These are phyloP conservation scores for Ceraceosorus bombacis DNA, from an alignment of 1,284 basidiomycete species.

Conservation along the genomic window DNA sequence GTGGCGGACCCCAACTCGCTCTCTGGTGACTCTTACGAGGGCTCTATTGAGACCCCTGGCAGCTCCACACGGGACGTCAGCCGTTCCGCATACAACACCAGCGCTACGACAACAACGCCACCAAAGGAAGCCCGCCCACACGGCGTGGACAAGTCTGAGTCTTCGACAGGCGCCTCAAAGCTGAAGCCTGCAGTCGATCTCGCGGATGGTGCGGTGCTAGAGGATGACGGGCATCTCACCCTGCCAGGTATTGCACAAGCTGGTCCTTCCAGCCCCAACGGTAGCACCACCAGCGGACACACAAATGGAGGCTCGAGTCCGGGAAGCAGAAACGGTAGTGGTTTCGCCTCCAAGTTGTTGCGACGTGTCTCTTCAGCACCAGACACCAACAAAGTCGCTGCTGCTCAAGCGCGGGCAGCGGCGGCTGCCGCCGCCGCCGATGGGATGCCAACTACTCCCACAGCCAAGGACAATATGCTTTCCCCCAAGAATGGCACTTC, in stretches of 20 bases:
- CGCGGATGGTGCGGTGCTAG: background rate
- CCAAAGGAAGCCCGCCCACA: no score
- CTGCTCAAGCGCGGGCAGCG: conserved; percentile 29
- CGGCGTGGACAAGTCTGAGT: background rate
- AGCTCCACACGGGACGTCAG: conserved; percentile 9
- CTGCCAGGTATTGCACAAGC: conserved; percentile 1
- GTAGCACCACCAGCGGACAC: background rate
- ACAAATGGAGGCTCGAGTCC: background rate
- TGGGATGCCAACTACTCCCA: conserved; percentile 4
- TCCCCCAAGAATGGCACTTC: conserved; percentile 50
- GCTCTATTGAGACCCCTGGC: background rate
- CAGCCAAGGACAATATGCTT: conserved; percentile 32
- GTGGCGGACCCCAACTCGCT: conserved; percentile 37
- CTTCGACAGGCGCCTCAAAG: background rate
- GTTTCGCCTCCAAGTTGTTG: conserved; percentile 68
- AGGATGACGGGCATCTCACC: conserved; percentile 8
- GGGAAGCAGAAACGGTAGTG: conserved; percentile 3
- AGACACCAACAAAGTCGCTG: conserved; percentile 84
- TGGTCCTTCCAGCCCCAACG: background rate
- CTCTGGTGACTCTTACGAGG: conserved; percentile 32
- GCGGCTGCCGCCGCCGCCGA: conserved; percentile 8
- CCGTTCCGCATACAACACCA: background rate
- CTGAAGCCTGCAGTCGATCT: conserved; percentile 6
- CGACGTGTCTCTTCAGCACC: conserved; percentile 92
- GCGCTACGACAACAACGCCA: no score